Evolutionary conservation across 1,139 yeast genomes (phyloP), one percentile per base, ranked within the genome.

Genomic region (Pichia sp.): DNA sequence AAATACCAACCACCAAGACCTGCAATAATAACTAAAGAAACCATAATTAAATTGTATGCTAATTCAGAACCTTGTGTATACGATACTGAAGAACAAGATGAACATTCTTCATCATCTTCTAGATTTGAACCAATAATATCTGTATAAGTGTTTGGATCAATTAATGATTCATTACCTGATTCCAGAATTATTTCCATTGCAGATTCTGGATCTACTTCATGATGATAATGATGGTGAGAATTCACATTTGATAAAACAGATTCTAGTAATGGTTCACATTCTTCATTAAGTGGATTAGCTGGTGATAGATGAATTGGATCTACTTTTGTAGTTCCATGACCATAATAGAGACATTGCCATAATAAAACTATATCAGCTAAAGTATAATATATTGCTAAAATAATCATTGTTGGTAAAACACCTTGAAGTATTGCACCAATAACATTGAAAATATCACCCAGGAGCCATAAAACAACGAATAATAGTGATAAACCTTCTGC

Each of bases 391-490:
- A 90, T 74, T 4, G 97, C 97, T 51, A 92, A 72, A 7, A 90
- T 77, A 51, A 82, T 81, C 96, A 90, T 90, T 1, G 97, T 90
- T 29, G 96, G 95, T 50, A 90, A 71, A 3, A 90, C 90, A 9
- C 89, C 87, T 65, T 90, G 97, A 51, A 89, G 64, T 7, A 87
- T 70, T 2, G 96, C 89, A 7, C 97, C 97, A 35, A 90, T 68
- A 6, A 89, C 92, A 59, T 90, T 90, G 67, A 90, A 89, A 0
- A 90, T 78, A 64, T 90, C 97, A 37, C 97, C 97, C 0, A 80
- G 80, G 44, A 78, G 71, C 97, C 97, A 90, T 35, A 90, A 71
- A 4, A 87, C 74, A 29, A 90, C 87, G 62, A 90, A 90, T 53
- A 83, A 68, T 34, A 89, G 65, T 6, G 96, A 87, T 30, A 90